phyloP scores from a whole-genome alignment of 257 asterid genomes.

The Solanum chilense region DNA sequence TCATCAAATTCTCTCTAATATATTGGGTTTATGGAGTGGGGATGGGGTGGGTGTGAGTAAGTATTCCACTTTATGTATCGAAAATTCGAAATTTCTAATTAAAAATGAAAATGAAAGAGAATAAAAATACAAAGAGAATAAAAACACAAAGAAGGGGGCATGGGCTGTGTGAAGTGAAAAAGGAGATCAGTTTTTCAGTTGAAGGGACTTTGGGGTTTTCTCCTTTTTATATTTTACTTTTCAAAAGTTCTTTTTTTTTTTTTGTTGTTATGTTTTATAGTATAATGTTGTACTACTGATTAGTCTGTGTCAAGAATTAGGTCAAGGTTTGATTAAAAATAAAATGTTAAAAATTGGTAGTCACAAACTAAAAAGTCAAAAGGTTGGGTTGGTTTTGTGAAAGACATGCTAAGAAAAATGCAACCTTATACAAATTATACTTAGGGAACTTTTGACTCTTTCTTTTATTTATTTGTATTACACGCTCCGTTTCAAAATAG shows the following conservation, averaged over 20 bases:
- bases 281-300: background rate
- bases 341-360: background rate
- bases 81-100: no score
- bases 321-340: background rate
- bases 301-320: background rate
- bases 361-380: background rate
- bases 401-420: background rate
- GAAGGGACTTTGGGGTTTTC: background rate
- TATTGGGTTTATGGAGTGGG: background rate
- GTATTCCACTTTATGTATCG: background rate
- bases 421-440: background rate
- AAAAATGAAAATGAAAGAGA: no score
- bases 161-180: background rate
- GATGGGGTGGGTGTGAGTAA: background rate
- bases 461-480: background rate
- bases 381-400: background rate
- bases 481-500: background rate
- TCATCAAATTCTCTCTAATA: background rate
- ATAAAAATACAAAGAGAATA: background rate
- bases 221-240: background rate
- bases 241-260: background rate
- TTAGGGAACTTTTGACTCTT: background rate
- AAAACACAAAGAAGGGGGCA: background rate
- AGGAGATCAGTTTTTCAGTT: constrained; percentile 1
- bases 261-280: no score